A percentile compares a stretch with the other conserved stretches of the same genome.
phyloP scores from a whole-genome alignment of 306 rosid genomes.

The Prunus padus region DNA sequence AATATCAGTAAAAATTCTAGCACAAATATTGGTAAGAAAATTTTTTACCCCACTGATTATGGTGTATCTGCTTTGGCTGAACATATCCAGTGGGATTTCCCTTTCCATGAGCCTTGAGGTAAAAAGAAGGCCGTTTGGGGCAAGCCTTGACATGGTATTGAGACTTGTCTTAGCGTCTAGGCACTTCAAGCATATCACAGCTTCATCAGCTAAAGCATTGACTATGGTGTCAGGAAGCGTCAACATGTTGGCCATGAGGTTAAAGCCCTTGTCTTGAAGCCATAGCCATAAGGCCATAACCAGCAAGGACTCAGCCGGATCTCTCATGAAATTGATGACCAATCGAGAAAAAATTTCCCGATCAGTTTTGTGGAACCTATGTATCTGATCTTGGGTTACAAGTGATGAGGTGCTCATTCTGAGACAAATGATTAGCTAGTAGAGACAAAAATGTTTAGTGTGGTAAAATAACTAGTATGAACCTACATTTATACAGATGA shows the following conservation, averaged over 20 bases:
- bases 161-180: constrained; percentile 18
- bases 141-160: neutral
- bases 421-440: neutral
- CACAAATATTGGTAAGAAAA: constrained; percentile 36
- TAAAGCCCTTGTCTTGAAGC: constrained; percentile 37
- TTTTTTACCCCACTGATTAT: constrained; percentile 41
- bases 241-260: constrained; percentile 23
- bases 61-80: constrained; percentile 32
- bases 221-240: constrained; percentile 8
- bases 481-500: neutral
- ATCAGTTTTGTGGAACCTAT: constrained; percentile 35
- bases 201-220: constrained; percentile 41
- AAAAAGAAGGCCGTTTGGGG: constrained; percentile 7
- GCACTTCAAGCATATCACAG: constrained; percentile 36
- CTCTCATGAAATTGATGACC: constrained; percentile 21
- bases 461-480: neutral
- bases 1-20: constrained; percentile 52
- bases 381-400: constrained; percentile 20
- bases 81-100: constrained; percentile 37
- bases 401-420: neutral
- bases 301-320: constrained; percentile 33
- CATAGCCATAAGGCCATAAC: constrained; percentile 64
- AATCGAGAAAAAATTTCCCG: constrained; percentile 39
- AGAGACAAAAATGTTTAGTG: no score
- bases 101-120: constrained; percentile 30